Base-by-base conservation (phyloP, 2,329 filamentous ascomycete species). In the Curvularia spicifera region DNA sequence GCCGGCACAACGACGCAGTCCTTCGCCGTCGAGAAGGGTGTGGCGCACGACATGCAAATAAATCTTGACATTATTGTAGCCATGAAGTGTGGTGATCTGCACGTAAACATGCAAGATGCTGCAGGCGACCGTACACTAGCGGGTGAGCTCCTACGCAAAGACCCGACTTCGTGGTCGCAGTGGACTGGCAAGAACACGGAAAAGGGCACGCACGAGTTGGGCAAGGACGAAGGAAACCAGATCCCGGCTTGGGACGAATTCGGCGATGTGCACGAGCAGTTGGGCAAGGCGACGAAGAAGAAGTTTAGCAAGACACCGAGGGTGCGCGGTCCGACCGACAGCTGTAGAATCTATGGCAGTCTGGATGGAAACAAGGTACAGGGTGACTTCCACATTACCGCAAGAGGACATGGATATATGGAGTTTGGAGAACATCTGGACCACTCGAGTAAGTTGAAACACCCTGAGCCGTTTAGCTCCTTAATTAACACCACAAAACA, bases 351-450 rank as follows among this genome's bases (percentile, higher is more conserved):
- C 63, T 99, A 87, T 76, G 95, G 95, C 33, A 96, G 87, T 70
- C 78, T 99, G 76, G 90, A 96, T 67, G 85, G 96, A 66, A 99
- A 99, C 78, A 96, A 96, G 80, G 95, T 99, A 44, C 94, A 97
- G 78, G 95, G 94, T 4, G 94, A 99, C 77, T 98, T 99, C 74
- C 95, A 99, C 76, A 95, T 99, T 71, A 99, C 95, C 1, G 95
- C 95, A 3, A 82, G 93, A 61, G 95, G 95, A 0, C 94, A 98
- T 77, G 95, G 95, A n/a, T 99, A 99, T 78, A 85, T 87, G 78
- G 92, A 93, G 73, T 83, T 87, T 65, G 91, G 89, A 39, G 82
- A 83, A 60, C 93, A 98, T 80, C 80, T 98, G 64, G 91, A 96
- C 70, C 94, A 98, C 76, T 82, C 76, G 40, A 78, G 92, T 95